Base-by-base conservation (phyloP, 768 basidiomycete species). In the Tephrocybe sp. region DNA sequence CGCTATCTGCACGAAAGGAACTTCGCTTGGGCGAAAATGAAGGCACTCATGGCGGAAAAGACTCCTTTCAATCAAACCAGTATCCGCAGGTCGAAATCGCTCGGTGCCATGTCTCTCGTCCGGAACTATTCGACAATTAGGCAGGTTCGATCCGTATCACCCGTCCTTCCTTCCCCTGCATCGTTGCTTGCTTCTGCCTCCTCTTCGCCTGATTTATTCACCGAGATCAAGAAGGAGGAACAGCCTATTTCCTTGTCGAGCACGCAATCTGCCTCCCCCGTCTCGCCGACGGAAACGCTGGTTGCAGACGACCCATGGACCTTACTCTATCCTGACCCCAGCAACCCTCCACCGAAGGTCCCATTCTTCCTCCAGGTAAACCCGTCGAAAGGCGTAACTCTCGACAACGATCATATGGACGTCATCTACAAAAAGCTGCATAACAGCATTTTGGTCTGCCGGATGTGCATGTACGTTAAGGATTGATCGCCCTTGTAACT, bases 1-100 rank as follows among this genome's bases (percentile, higher is more conserved):
- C 52, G 59, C 26, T 55, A 72, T 33, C 64, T 65, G 53, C 54
- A 54, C 39, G 71, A 73, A 58, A 62, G 72, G 24, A 71, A 73
- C 51, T 51, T 62, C 8, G 70, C 67, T 11, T 56, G 67, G 52
- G 69, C 67, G 42, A 61, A 60, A 45, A 54, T 71, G 15, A 59
- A 61, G 6, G 60, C 56, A 0, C 55, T 70, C n/a, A 51, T 67
- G 18, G 58, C 54, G 10, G 64, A 63, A 34, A 56, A 57, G 37
- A 54, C 26, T 28, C 17, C 52, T 7, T 23, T 11, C 40, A 41
- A 15, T 21, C 36, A 8, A 1, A 15, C 5, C 9, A 42, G 25
- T 9, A 30, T 36, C n/a, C 41, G 50, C 10, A 24, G 46, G 8
- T 26, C 47, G 34, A 42, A 39, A 18, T 56, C 54, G n/a, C 38